Conservation (phyloP, 2,329 filamentous ascomycete species). For the Paecilomyces fulvus region DNA sequence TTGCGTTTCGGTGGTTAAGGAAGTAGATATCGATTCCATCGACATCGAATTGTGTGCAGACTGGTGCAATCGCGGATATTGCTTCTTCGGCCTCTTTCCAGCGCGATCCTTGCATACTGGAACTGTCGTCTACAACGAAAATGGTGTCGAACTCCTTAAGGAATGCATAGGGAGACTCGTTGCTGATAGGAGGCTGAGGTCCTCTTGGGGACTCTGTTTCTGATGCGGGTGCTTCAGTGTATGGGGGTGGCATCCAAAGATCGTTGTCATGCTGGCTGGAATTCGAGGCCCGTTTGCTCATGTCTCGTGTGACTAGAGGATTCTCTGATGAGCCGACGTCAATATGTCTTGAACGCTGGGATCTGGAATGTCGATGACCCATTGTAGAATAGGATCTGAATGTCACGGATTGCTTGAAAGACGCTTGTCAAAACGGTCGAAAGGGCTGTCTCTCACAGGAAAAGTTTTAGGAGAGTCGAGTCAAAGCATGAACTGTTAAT, state of each 20-base stretch:
- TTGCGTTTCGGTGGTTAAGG: conserved; percentile 55
- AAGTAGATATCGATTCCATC: conserved; percentile 92
- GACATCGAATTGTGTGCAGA: conserved; percentile 69
- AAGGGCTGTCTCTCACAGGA: not conserved
- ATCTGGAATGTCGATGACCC: not conserved
- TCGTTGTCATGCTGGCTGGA: not conserved
- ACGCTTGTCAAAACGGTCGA: not conserved
- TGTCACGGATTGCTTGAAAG: not conserved
- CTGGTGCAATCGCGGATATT: conserved; percentile 65
- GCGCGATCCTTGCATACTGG: conserved; percentile 67
- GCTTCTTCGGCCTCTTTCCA: conserved; percentile 70
- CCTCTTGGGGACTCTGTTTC: conserved; percentile 15
- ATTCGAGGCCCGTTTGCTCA: conserved; percentile 2
- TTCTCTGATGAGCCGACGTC: not conserved
- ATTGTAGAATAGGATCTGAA: not conserved
- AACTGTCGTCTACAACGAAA: conserved; percentile 88
- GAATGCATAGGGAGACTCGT: conserved; percentile 66
- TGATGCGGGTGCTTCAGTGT: conserved; percentile 16
- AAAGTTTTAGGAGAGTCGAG: not conserved
- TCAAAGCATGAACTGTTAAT: not conserved
- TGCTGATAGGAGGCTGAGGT: conserved; percentile 19
- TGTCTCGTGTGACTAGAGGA: not conserved
- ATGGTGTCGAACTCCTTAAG: conserved; percentile 74
- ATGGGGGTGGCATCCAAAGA: conserved; percentile 3
- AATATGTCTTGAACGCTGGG: not conserved